A percentile compares a stretch with the other conserved stretches of the same genome.
Evolutionary conservation across 2,329 filamentous ascomycete genomes (phyloP).

Genomic region (Aspergillus sp.): DNA sequence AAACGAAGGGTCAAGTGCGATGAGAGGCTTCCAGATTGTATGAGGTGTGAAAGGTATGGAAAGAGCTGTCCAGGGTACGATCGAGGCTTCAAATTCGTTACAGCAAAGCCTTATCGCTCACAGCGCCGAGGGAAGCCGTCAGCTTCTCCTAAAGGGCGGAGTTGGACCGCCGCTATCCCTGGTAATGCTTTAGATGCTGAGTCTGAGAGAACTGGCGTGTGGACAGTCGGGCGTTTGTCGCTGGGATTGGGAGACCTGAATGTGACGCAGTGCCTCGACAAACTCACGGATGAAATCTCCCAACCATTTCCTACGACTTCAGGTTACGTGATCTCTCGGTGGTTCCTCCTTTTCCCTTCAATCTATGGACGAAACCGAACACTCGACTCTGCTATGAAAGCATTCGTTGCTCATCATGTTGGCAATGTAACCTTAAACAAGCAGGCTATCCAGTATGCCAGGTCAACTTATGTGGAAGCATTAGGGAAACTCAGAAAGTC

Average conservation of each 20-base stretch:
- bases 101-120: slow-evolving; percentile 35
- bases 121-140: slow-evolving; percentile 17
- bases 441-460: slow-evolving; percentile 31
- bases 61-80: slow-evolving; percentile 40
- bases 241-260: slow-evolving; percentile 23
- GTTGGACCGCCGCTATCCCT: background rate
- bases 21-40: slow-evolving; percentile 36
- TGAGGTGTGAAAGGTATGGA: slow-evolving; percentile 39
- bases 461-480: slow-evolving; percentile 31
- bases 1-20: slow-evolving; percentile 40
- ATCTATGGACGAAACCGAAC: slow-evolving; percentile 31
- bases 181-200: background rate
- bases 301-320: slow-evolving; percentile 23
- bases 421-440: slow-evolving; percentile 25
- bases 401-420: slow-evolving; percentile 34
- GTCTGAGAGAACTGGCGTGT: slow-evolving; percentile 6
- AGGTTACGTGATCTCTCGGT: slow-evolving; percentile 26
- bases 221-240: background rate
- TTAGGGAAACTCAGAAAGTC: slow-evolving; percentile 29
- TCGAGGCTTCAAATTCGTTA: slow-evolving; percentile 39
- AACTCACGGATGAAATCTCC: slow-evolving; percentile 30
- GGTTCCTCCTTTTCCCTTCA: slow-evolving; percentile 31
- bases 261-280: slow-evolving; percentile 28
- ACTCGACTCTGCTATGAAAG: slow-evolving; percentile 32
- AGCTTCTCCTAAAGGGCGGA: background rate